Evolutionary conservation across 306 rosid genomes (phyloP).

Genomic region (Benincasa hispida): DNA sequence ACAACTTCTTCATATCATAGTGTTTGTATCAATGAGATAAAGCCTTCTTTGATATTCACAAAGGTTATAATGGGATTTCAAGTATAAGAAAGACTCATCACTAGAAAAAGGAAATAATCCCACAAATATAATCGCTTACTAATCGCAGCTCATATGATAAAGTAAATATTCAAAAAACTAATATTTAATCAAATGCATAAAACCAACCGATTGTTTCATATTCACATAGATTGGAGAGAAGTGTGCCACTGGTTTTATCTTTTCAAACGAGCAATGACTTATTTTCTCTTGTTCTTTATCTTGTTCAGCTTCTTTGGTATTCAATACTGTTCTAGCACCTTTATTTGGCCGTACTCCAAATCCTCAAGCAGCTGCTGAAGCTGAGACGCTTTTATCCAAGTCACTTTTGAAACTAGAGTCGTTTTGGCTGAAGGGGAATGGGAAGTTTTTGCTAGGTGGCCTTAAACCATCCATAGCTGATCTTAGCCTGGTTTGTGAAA

Average conservation of each 20-base stretch:
- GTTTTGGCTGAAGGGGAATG: conserved; percentile 59
- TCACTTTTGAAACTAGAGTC: conserved; percentile 65
- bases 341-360: conserved; percentile 34
- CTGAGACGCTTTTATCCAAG: conserved; percentile 42
- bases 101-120: not conserved
- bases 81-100: not conserved
- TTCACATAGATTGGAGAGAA: not conserved
- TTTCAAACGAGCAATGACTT: not conserved
- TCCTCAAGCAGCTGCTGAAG: conserved; percentile 59
- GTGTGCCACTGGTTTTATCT: not conserved
- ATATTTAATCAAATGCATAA: not conserved
- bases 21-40: not conserved
- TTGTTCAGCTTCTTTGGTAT: conserved; percentile 37
- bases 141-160: not conserved
- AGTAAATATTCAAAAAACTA: too few species aligned
- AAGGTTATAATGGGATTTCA: not conserved
- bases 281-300: conserved; percentile 8
- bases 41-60: not conserved
- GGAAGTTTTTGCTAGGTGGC: conserved; percentile 60
- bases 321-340: conserved; percentile 53
- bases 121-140: not conserved
- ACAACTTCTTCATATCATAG: not conserved
- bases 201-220: not conserved
- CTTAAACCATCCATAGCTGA: conserved; percentile 67
- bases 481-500: conserved; percentile 67